Base-by-base conservation (phyloP, 805 yeast species). In the Sugiyamaella floridensis region DNA sequence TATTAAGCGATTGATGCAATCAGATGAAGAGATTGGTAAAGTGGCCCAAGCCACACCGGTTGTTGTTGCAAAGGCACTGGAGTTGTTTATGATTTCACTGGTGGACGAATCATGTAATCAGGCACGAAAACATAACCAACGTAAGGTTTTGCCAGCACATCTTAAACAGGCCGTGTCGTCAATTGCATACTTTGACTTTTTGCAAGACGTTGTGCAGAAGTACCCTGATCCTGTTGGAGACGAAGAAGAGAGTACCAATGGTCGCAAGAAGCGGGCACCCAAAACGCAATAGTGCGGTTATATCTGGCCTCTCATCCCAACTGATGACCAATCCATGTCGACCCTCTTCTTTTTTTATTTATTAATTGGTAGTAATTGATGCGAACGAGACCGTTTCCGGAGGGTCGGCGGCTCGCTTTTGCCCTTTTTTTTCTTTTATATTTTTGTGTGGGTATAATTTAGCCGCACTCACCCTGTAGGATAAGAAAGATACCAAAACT, bases 11-110 rank as follows among this genome's bases (percentile, higher is more conserved):
- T 81, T 93, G 54, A 92, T 93, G 97, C 99, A 93, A 66, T 83
- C 95, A 28, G 99, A 93, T 69, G 99, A 93, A 58, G 99, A 93
- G 58, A 90, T 93, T 45, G 99, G 99, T 2, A 93, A 93, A 66
- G 98, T 93, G 4, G 97, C 99, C 2, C 97, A 90, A 65, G 97
- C 97, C 1, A 95, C 99, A 1, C 99, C 99, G 0, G 86, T 92
- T n/a, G 92, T 92, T 15, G 96, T 93, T 8, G 97, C 98, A 7
- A 79, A 97, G 57, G 96, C 99, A 0, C 74, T 93, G 49, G 98
- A 93, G 71, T 78, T 89, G 55, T 93, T 93, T 67, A 81, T 93
- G 78, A 88, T 95, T 48, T 81, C 93, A 51, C 75, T 93, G 52
- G 95, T 93, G 48, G 90, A 87, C 61, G 89, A 86, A 46, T 78